Conservation (phyloP, 2,329 filamentous ascomycete species). For the Aureobasidium sp. region DNA sequence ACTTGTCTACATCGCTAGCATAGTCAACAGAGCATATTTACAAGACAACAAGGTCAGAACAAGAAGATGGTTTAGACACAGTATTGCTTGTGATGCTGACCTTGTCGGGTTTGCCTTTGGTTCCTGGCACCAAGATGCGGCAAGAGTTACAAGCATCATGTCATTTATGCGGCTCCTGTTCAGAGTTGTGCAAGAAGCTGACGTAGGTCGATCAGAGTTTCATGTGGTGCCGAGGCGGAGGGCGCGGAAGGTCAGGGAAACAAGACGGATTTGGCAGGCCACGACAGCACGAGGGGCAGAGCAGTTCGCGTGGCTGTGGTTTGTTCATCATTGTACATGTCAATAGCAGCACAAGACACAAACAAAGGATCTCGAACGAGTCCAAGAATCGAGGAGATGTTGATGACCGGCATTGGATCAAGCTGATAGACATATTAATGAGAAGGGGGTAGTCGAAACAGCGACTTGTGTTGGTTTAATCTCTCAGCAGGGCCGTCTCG, state of each 20-base stretch:
- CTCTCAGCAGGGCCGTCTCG: background rate
- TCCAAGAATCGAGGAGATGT: background rate
- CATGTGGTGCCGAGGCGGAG: background rate
- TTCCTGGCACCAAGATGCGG: too few relatives aligned
- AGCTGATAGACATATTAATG: too few relatives aligned
- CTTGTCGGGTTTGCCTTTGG: too few relatives aligned
- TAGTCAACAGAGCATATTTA: too few relatives aligned
- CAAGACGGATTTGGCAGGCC: slow-evolving; percentile 5
- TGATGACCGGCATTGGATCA: too few relatives aligned
- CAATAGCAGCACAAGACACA: background rate
- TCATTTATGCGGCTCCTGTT: background rate
- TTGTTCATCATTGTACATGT: background rate
- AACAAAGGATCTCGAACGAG: background rate
- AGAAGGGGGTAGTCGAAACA: background rate
- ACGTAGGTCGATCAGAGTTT: slow-evolving; percentile 1
- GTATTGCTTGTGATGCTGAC: too few relatives aligned
- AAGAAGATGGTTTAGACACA: too few relatives aligned
- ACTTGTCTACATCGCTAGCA: too few relatives aligned
- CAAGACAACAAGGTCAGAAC: too few relatives aligned
- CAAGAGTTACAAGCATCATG: too few relatives aligned
- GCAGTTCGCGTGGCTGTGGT: background rate
- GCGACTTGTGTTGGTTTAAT: background rate
- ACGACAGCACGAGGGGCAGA: slow-evolving; percentile 13
- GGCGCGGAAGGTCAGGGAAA: slow-evolving; percentile 6
- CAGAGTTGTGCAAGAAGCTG: slow-evolving; percentile 1